Evolutionary conservation across 257 asterid genomes (phyloP).

Genomic region (Solanum chiquidenum): DNA sequence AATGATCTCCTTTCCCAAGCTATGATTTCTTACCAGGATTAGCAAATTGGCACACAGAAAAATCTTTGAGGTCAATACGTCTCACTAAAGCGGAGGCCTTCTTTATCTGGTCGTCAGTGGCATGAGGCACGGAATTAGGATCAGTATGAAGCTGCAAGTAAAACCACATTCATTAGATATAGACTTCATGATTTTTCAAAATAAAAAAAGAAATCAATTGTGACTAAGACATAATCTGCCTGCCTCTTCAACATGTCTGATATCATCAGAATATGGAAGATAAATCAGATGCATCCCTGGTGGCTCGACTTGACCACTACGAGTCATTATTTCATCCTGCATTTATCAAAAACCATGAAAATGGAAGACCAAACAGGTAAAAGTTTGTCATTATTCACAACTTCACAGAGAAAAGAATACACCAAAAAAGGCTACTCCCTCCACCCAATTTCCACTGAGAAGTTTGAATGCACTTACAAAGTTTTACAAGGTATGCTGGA

Average conservation of each 20-base stretch:
- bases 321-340: conserved; percentile 73
- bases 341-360: conserved; percentile 3
- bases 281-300: conserved; percentile 97
- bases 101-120: conserved; percentile 77
- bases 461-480: not conserved
- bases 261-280: conserved; percentile 92
- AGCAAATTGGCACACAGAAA: conserved; percentile 91
- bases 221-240: not conserved
- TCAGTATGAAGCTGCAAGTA: conserved; percentile 53
- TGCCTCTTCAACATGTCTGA: conserved; percentile 92
- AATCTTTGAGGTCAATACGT: conserved; percentile 72
- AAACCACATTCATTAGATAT: not conserved
- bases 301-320: conserved; percentile 91
- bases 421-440: not conserved
- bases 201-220: not conserved
- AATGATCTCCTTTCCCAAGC: not conserved
- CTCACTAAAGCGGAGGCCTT: conserved; percentile 56
- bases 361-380: not conserved
- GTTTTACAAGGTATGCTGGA: not conserved
- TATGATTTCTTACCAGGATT: conserved; percentile 57
- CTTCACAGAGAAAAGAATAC: not conserved
- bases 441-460: not conserved
- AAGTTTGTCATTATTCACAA: not conserved
- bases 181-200: not conserved
- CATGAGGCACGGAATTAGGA: conserved; percentile 35